Evolutionary conservation across 495 filamentous ascomycete genomes (phyloP), one percentile per base, ranked within the genome.

Genomic region (Cairneyella variabilis): DNA sequence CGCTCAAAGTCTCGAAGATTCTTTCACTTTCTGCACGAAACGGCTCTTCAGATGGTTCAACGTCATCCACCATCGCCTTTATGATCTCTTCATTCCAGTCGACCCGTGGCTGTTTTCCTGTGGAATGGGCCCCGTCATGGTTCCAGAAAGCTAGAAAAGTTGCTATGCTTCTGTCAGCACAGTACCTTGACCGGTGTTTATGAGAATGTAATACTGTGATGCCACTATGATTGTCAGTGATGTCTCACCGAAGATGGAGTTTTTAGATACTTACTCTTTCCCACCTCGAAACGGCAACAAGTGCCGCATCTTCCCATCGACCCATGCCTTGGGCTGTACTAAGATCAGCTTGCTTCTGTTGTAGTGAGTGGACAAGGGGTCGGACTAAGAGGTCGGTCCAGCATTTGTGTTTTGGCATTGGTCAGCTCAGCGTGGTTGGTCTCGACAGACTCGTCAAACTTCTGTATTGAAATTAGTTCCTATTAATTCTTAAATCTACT

Each of bases 11-110:
- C 12, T 38, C 25, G 44, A 48, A 49, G 5, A 49, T 36, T 3
- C 10, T 21, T 22, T 38, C 3, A 38, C 46, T 49, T 38, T 25
- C 32, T 2, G 27, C 12, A 21, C 32, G 14, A 25, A 49, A 49
- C 11, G 21, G 4, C 8, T 49, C 46, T 38, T 49, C 46, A 48
- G 44, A 9, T 28, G 44, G 44, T 48, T 48, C 5, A n/a, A 48
- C 17, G 21, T 32, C 25, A 30, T 34, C 44, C 8, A 48, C 44
- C 44, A 48, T 48, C 25, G 44, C 44, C 27, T 34, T 28, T 11
- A 48, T 48, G 26, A 48, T 48, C 27, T 49, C 46, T 25, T 17
- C 30, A 25, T 49, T 49, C 46, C 46, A 49, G 32, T 49, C 18
- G 32, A 16, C 14, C n/a, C n/a, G 6, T 38, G 3, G 30, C 20